Base-by-base conservation (phyloP, 2,329 filamentous ascomycete species). In the Ophiostoma sp. region DNA sequence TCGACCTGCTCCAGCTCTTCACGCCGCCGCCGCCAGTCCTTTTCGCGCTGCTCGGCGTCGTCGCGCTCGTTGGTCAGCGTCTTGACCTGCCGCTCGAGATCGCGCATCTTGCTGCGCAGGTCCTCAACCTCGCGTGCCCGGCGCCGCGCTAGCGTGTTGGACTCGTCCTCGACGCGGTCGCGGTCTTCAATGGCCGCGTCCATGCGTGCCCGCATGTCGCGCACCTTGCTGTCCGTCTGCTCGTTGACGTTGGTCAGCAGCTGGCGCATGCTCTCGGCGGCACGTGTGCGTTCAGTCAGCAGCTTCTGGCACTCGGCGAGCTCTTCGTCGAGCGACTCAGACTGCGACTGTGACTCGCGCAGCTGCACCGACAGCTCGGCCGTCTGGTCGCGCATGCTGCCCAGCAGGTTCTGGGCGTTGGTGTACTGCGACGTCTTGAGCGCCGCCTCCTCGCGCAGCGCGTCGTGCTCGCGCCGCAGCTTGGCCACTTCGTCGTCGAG, bases 201-300 rank as follows among this genome's bases (percentile, higher is more conserved):
- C 87, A 98, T 91, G 1, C 92, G 90, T 73, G 93, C 90, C 71
- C 93, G 92, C 90, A 97, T 96, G 76, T 98, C 95, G 36, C 93
- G 90, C 22, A 97, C 89, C 79, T 94, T 93, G 74, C 86, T 85
- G 76, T 98, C 95, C 0, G 95, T 91, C 11, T 93, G 88, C 74
- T 92, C 89, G 80, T 98, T 94, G 9, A 95, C 93, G 76, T 98
- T 95, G 19, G 91, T 91, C 15, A 99, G 85, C 74, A 98, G 87
- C 68, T 94, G 87, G 45, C 96, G 90, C 95, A 99, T 98, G 0
- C 94, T 98, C 83, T 98, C 95, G 33, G 91, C 93, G 82, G 99
- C 96, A 59, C 96, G 90, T 3, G 93, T 95, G 33, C 96, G 91
- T 82, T 99, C 96, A 70, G 89, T 90, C 1, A 99, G 87, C 75